Base-by-base conservation (phyloP, 495 filamentous ascomycete genomes). In the Neurospora tetraspora region DNA sequence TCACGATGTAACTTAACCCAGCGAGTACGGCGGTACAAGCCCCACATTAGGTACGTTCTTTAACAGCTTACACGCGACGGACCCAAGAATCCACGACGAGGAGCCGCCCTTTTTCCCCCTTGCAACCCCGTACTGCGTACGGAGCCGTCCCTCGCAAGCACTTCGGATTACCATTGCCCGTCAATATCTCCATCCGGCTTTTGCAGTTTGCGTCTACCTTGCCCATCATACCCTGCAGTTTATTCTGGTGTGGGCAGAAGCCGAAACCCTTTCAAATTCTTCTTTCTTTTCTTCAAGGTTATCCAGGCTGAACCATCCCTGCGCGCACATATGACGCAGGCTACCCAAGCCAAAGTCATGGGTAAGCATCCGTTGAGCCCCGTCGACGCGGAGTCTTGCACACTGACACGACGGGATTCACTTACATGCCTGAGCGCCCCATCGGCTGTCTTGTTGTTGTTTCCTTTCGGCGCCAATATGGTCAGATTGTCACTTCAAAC, bases 271-370 rank as follows among this genome's bases (percentile, higher is more conserved):
- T 76, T 76, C 77, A 76, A 74, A 79, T 74, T 70, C 72, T 78
- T 61, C 36, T 16, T 42, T 59, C n/a, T 61, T 18, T 70, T 36
- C 70, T 65, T 53, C 69, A 74, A 72, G 79, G 76, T 75, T 74
- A 73, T 76, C 74, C 73, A 78, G 74, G 78, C 78, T 77, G 73
- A 76, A 74, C 69, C 69, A 80, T 75, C 79, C 79, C 79, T 81
- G 79, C 77, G 71, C 61, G 70, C 72, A 70, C 78, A 78, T 75
- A 79, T 81, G 79, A 81, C 79, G 78, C 79, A 77, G 77, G 71
- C 74, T 74, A 74, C 71, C 71, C 74, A 71, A 73, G 76, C 75
- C 77, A 73, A 76, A 75, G 77, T 76, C 77, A 78, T 78, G 77
- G 78, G 73, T 77, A 71, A 76, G 76, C 79, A 76, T 65, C 53